phyloP scores from a whole-genome alignment of 2,329 filamentous ascomycete genomes.

The Curvularia lunata region DNA sequence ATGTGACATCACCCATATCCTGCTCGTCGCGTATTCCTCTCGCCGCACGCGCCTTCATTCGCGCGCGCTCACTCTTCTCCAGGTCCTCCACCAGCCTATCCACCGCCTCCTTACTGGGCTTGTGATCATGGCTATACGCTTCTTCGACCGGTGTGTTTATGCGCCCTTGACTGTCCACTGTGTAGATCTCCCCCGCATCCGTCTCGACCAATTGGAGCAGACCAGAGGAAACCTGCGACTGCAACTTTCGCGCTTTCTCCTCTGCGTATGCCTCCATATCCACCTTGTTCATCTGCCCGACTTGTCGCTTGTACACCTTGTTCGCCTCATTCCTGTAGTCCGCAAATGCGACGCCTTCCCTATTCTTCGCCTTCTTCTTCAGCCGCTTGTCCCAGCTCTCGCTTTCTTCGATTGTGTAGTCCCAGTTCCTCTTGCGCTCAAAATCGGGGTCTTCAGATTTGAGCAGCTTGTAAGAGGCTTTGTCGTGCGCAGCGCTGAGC shows the following conservation, averaged over 20 bases:
- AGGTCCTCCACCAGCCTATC: slow-evolving; percentile 87
- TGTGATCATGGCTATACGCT: slow-evolving; percentile 80
- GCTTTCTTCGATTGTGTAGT: slow-evolving; percentile 95
- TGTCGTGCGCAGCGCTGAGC: slow-evolving; percentile 83
- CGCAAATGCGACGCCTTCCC: slow-evolving; percentile 86
- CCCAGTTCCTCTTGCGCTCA: slow-evolving; percentile 97
- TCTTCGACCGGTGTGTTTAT: slow-evolving; percentile 91
- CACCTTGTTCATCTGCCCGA: slow-evolving; percentile 72
- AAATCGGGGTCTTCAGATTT: slow-evolving; percentile 95
- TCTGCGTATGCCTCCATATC: slow-evolving; percentile 85
- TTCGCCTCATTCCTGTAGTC: slow-evolving; percentile 87
- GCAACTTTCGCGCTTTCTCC: slow-evolving; percentile 83
- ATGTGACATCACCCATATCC: slow-evolving; percentile 90
- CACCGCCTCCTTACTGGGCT: slow-evolving; percentile 83
- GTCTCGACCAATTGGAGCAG: slow-evolving; percentile 93
- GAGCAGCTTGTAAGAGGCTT: slow-evolving; percentile 89
- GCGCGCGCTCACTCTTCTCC: slow-evolving; percentile 83
- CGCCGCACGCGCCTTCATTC: slow-evolving; percentile 85
- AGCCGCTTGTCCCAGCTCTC: slow-evolving; percentile 92
- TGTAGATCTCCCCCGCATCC: slow-evolving; percentile 85
- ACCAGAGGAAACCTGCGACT: slow-evolving; percentile 82
- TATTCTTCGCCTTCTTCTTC: slow-evolving; percentile 80
- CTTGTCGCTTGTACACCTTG: slow-evolving; percentile 92
- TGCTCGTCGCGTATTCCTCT: slow-evolving; percentile 71
- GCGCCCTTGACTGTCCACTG: slow-evolving; percentile 86